Evolutionary conservation across 2,329 filamentous ascomycete genomes (phyloP), one percentile per base, ranked within the genome.

Genomic region (Colletotrichum sp.): DNA sequence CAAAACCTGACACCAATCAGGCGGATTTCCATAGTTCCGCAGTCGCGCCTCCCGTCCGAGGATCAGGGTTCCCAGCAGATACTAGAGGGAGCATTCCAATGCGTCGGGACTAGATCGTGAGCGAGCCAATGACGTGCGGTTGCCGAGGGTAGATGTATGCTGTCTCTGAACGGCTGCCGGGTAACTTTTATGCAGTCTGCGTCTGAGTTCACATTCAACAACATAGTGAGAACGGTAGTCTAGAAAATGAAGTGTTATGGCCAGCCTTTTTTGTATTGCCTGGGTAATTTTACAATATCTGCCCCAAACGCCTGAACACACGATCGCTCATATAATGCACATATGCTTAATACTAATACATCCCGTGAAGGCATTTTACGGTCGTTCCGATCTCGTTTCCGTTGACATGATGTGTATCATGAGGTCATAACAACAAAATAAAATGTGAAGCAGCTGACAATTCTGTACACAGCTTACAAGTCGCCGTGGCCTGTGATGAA

Each of bases 401-500:
- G 16, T 36, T 52, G n/a, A 22, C 71, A 52, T 56, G 68, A 28
- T 39, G 12, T 55, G 32, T 2, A 32, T 34, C 52, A 70, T 66
- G 13, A 15, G 2, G 28, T 39, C 67, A 32, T 36, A 30, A 39
- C 9, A 2, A 75, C 39, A 72, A 55, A 71, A 22, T 18, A 34
- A 64, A 39, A 13, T 27, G 8, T 27, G 18, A 22, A 8, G n/a
- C 18, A 34, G 28, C 28, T 8, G 6, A 61, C 13, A 7, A 18
- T 32, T 30, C 58, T 34, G 58, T 32, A 5, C 8, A 18, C 8
- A 15, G 8, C 28, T 75, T 66, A 76, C 43, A 48, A 48, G n/a
- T 75, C 74, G 27, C 74, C 74, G 32, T 76, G 74, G 39, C 74
- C 74, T 74, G 12, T 6, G 9, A 22, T 7, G 13, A 5, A 16